Evolutionary conservation across 164 flowering plant genomes (phyloP).

Genomic region (Liriodendron chinense): DNA sequence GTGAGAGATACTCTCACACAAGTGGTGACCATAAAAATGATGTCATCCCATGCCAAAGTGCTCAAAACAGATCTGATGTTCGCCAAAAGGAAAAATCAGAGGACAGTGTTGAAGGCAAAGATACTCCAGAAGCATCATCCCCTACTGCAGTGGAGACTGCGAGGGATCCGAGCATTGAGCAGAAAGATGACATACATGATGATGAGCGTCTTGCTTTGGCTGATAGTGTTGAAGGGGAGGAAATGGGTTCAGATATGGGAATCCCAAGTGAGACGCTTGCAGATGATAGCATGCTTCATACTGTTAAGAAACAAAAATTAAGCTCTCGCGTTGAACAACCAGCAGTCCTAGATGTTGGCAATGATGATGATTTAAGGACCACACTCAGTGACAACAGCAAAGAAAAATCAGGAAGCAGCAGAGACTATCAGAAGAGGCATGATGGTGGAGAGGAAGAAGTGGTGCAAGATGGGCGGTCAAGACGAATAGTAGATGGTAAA

Average conservation of each 20-base stretch:
- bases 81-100: conserved; percentile 44
- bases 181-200: conserved; percentile 29
- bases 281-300: conserved; percentile 27
- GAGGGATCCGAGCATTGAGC: conserved; percentile 43
- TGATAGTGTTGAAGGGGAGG: conserved; percentile 47
- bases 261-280: conserved; percentile 21
- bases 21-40: conserved; percentile 15
- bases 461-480: conserved; percentile 49
- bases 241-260: conserved; percentile 25
- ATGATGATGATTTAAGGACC: conserved; percentile 53
- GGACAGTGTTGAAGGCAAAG: conserved; percentile 47
- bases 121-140: conserved; percentile 35
- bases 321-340: conserved; percentile 54
- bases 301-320: conserved; percentile 44
- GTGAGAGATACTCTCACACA: conserved; percentile 35
- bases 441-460: conserved; percentile 77
- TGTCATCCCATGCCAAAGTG: conserved; percentile 29
- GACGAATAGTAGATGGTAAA: conserved; percentile 32
- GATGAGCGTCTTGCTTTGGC: conserved; percentile 25
- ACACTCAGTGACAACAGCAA: conserved; percentile 79
- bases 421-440: conserved; percentile 48
- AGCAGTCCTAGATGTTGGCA: conserved; percentile 38
- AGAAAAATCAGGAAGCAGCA: conserved; percentile 73
- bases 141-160: conserved; percentile 31
- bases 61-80: conserved; percentile 27